Base-by-base conservation (phyloP, 108 stramenopile genomes). In the Parmales sp. region DNA sequence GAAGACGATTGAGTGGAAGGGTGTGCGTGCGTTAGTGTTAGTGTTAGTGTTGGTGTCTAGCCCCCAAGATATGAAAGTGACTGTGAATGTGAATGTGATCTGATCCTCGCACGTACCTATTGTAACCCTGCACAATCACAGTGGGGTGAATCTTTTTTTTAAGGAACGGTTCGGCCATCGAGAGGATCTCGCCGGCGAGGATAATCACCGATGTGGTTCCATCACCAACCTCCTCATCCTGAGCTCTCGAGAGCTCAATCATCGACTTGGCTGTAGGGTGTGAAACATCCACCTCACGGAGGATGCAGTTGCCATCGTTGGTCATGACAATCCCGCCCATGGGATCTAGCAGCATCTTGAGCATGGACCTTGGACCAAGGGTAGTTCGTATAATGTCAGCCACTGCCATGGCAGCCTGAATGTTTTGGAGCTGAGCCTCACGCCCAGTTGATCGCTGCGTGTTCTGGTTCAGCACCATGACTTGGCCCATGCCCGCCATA, bases 241-340 rank as follows among this genome's bases (percentile, higher is more conserved):
- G 97, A 8, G 95, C 90, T 4, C 97, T 77, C 64, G 84, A 82
- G 16, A 99, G 81, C 83, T 99, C 99, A 72, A 99, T 97, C 98
- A 99, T 98, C 74, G 88, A 90, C 78, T 99, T 98, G 63, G 98
- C 98, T 1, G 99, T 97, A 8, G 99, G 99, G 74, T 99, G 99
- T n/a, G 88, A 84, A 9, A 99, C 98, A 78, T 99, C 99, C 39
- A 99, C 90, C 70, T 99, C 95, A 18, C 99, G 88, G 18, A 99
- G 85, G 65, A 99, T 99, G 72, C 92, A 94, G 75, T 98, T 93
- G n/a, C 97, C 99, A 71, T 99, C 99, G 77, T 99, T 99, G 70
- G 99, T 99, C 78, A 99, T 94, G 49, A 99, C 96, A 48, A 99
- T 96, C 46, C 96, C 95, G n/a, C 99, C 99, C 96, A 99, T 98